A percentile compares a stretch with the other conserved stretches of the same genome.
Evolutionary conservation across 2,329 filamentous ascomycete genomes (phyloP).

Genomic region (Dryadomyces quercus-mongolicae): DNA sequence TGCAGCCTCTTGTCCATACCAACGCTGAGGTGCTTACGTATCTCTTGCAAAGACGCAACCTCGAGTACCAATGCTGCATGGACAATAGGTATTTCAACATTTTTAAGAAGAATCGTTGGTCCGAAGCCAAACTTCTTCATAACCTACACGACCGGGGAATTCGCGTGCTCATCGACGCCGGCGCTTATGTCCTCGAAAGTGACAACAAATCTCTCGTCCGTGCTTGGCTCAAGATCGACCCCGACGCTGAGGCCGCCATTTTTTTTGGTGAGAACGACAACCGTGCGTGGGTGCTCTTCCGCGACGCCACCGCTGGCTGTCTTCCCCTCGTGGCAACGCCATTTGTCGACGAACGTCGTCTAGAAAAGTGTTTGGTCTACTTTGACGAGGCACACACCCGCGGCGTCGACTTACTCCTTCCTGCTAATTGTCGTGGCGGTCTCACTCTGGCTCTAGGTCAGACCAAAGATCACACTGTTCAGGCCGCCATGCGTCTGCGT

Average conservation of each 20-base stretch:
- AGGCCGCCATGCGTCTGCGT: slow-evolving; percentile 54
- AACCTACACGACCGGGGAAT: slow-evolving; percentile 26
- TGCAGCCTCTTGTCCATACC: slow-evolving; percentile 42
- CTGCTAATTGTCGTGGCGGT: slow-evolving; percentile 31
- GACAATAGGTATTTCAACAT: slow-evolving; percentile 16
- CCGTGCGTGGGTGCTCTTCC: slow-evolving; percentile 3
- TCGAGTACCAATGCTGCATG: slow-evolving; percentile 22
- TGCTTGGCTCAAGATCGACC: slow-evolving; percentile 37
- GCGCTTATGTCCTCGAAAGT: slow-evolving; percentile 52
- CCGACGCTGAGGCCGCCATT: slow-evolving; percentile 32
- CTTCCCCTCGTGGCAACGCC: slow-evolving; percentile 1
- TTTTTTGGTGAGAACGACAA: slow-evolving; percentile 28
- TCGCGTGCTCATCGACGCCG: slow-evolving; percentile 49
- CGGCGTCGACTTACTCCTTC: slow-evolving; percentile 47
- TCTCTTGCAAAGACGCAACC: slow-evolving; percentile 39
- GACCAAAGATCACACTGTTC: slow-evolving; percentile 49
- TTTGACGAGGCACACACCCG: slow-evolving; percentile 50
- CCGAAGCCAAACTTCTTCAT: slow-evolving; percentile 31
- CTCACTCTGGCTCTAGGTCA: slow-evolving; percentile 43
- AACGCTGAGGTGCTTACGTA: slow-evolving; percentile 52
- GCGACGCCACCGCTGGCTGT: neutral
- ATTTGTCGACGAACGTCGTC: neutral
- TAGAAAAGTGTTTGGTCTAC: slow-evolving; percentile 39
- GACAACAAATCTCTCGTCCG: slow-evolving; percentile 36
- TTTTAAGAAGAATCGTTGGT: slow-evolving; percentile 17